Conservation (phyloP, 1,284 basidiomycete species). For the Apiotrichum sp. region DNA sequence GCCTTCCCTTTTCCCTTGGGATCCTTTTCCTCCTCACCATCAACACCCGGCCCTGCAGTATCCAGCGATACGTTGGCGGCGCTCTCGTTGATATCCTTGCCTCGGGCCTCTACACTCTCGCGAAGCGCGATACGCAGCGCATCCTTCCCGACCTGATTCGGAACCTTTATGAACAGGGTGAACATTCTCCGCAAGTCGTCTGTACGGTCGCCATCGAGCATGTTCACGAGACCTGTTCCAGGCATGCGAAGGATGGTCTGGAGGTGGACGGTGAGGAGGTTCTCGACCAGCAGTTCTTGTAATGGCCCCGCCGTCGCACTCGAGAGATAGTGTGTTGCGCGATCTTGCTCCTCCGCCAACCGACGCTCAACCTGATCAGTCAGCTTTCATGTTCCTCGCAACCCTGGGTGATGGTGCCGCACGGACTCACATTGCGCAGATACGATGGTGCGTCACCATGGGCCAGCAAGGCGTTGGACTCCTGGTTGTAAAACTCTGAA, state of each 20-base stretch:
- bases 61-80: conserved; percentile 37
- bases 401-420: no score
- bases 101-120: conserved; percentile 67
- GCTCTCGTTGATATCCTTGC: conserved; percentile 69
- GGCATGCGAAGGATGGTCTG: conserved; percentile 68
- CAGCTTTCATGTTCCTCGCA: no score
- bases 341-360: conserved; percentile 75
- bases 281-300: conserved; percentile 66
- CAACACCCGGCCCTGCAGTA: conserved; percentile 27
- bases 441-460: conserved; percentile 77
- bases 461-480: conserved; percentile 66
- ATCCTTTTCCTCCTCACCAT: conserved; percentile 36
- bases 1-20: conserved; percentile 59
- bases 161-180: conserved; percentile 67
- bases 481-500: conserved; percentile 68
- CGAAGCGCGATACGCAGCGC: conserved; percentile 66
- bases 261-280: conserved; percentile 74
- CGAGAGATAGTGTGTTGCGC: conserved; percentile 85
- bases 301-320: conserved; percentile 66
- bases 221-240: conserved; percentile 75
- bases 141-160: conserved; percentile 56
- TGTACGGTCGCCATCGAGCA: conserved; percentile 77
- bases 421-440: conserved; percentile 60
- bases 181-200: conserved; percentile 77
- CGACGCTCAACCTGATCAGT: conserved; percentile 67